phyloP scores from a whole-genome alignment of 2,329 filamentous ascomycete genomes.

The Colletotrichum somersetense region DNA sequence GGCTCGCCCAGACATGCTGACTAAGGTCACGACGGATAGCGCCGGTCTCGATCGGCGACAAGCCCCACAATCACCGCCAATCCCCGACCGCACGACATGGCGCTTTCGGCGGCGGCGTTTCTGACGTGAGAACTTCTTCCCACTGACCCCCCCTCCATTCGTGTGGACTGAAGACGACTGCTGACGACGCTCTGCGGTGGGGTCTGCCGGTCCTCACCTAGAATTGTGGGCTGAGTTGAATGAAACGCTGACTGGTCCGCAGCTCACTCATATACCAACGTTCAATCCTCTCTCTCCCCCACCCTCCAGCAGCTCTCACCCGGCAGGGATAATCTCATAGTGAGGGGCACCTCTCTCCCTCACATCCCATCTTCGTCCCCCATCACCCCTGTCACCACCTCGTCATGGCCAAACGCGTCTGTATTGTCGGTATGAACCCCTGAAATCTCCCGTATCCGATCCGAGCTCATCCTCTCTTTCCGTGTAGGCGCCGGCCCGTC shows the following conservation, averaged over 20 bases:
- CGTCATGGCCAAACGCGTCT: conserved; percentile 56
- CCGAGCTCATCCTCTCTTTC: not conserved
- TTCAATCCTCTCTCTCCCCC: not conserved
- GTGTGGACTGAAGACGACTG: not conserved
- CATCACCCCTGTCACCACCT: not conserved
- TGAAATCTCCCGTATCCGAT: not conserved
- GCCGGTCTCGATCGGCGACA: conserved; percentile 5
- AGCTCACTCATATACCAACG: not conserved
- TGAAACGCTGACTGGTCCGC: not conserved
- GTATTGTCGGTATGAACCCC: conserved; percentile 52
- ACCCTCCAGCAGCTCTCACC: not conserved
- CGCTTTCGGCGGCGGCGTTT: conserved; percentile 10
- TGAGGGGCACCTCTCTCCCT: conserved; percentile 14
- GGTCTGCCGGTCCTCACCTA: not conserved
- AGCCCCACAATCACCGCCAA: conserved; percentile 9
- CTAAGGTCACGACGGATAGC: not conserved
- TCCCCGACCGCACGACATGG: conserved; percentile 12
- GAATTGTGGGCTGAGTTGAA: not conserved
- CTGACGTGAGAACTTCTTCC: conserved; percentile 31
- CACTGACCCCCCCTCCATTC: not conserved
- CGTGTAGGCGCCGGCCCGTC: conserved; percentile 74
- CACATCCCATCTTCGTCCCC: conserved; percentile 30
- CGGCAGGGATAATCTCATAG: conserved; percentile 26
- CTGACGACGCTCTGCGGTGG: not conserved
- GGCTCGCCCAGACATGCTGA: not conserved